Conservation (phyloP, 208 protist genomes). For the Trypanosoma theileri region DNA sequence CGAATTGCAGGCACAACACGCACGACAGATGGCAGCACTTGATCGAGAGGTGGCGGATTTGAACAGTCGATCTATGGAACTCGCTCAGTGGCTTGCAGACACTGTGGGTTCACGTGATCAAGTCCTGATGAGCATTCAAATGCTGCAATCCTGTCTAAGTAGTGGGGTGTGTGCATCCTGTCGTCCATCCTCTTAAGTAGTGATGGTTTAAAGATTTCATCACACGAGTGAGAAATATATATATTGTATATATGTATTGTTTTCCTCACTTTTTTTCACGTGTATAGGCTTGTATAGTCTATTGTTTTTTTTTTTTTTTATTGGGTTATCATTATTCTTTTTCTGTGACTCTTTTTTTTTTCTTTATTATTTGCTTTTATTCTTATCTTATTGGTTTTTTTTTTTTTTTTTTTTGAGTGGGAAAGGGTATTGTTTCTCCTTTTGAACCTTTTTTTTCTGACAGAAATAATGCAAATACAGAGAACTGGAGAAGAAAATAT, state of each 20-base stretch:
- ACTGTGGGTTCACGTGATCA: conserved; percentile 22
- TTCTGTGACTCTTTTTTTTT: background rate
- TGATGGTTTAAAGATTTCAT: too few species aligned
- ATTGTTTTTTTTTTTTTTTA: background rate
- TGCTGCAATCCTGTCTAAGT: conserved; percentile 23
- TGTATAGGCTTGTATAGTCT: background rate
- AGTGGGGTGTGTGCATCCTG: conserved; percentile 23
- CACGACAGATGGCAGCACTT: conserved; percentile 26
- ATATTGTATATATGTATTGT: background rate
- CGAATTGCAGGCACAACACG: conserved; percentile 21
- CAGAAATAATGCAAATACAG: too few species aligned
- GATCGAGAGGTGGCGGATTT: conserved; percentile 66
- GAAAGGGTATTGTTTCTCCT: background rate
- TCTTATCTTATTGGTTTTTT: background rate
- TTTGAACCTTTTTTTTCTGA: background rate
- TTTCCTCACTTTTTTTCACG: conserved; percentile 14
- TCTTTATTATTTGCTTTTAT: background rate
- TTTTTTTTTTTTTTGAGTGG: conserved; percentile 1
- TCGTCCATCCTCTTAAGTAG: conserved; percentile 5
- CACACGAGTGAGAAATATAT: background rate
- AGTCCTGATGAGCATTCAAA: conserved; percentile 9
- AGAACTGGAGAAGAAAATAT: conserved; percentile 5
- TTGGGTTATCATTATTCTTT: background rate
- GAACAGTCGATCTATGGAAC: conserved; percentile 31
- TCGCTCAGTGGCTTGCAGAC: conserved; percentile 36